Percentiles rank a stretch among this genome's conserved stretches.
These are phyloP conservation scores for Solanum piurae DNA, from an alignment of 257 asterid genomes.

Conservation along the genomic window DNA sequence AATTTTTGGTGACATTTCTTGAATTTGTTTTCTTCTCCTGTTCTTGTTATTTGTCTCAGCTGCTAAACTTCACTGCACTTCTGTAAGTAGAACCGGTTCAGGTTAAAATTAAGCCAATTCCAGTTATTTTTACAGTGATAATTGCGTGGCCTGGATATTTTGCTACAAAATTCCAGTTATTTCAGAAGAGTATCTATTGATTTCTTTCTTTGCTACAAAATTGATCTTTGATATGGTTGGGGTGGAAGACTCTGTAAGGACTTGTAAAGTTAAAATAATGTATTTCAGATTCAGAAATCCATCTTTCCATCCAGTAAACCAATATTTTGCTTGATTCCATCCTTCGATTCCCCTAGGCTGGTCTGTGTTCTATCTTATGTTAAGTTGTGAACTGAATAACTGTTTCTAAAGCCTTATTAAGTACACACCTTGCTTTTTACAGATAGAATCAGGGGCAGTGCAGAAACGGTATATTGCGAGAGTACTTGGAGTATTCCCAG, in stretches of 20 bases:
- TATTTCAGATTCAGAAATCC: neutral
- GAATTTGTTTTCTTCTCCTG: neutral
- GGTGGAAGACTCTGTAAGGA: neutral
- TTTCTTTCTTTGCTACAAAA: neutral
- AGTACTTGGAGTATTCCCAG: constrained; percentile 87
- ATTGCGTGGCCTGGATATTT: neutral
- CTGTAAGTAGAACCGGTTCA: neutral
- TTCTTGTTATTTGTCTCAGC: neutral
- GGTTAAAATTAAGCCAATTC: neutral
- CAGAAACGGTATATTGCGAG: constrained; percentile 82
- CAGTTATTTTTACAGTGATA: neutral
- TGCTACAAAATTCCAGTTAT: neutral
- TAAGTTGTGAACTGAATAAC: neutral
- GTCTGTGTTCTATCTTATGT: neutral
- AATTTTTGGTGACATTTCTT: neutral
- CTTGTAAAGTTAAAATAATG: neutral
- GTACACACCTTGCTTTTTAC: constrained; percentile 6
- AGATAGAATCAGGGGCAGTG: constrained; percentile 85
- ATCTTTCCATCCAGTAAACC: neutral
- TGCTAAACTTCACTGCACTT: neutral
- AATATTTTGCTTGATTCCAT: neutral
- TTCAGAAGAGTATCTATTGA: neutral
- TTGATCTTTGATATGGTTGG: neutral
- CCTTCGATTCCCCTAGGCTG: neutral
- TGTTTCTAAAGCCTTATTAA: neutral